phyloP scores from a whole-genome alignment of 768 basidiomycete genomes.

The Dentipellis sp. region DNA sequence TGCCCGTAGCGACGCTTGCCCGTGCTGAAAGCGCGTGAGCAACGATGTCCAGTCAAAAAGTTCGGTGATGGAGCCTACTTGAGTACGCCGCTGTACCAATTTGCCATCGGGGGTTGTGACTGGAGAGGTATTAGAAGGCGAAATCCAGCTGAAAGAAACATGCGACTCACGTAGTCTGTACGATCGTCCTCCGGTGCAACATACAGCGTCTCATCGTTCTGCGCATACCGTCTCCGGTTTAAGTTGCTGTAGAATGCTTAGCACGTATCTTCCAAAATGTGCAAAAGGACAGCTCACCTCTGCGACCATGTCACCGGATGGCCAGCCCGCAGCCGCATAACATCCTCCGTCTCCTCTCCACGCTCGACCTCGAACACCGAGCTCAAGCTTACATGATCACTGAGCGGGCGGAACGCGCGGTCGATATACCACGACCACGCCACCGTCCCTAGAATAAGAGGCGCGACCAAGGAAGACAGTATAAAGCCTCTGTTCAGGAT shows the following conservation, averaged over 20 bases:
- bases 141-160: background rate
- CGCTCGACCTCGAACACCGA: conserved; percentile 84
- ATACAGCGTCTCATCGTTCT: conserved; percentile 91
- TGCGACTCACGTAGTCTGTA: conserved; percentile 67
- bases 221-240: conserved; percentile 79
- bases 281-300: conserved; percentile 39
- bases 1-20: conserved; percentile 92
- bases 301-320: conserved; percentile 88
- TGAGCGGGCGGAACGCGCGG: conserved; percentile 58
- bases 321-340: conserved; percentile 63
- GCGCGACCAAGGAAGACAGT: conserved; percentile 55
- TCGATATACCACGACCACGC: conserved; percentile 78
- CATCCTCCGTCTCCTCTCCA: conserved; percentile 78
- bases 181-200: conserved; percentile 91
- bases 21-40: conserved; percentile 41
- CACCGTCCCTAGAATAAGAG: conserved; percentile 66
- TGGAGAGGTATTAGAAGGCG: conserved; percentile 21
- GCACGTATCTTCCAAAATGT: background rate
- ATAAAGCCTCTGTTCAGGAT: conserved; percentile 53
- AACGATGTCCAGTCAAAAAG: background rate
- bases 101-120: conserved; percentile 96
- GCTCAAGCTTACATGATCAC: conserved; percentile 77
- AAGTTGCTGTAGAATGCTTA: conserved; percentile 46
- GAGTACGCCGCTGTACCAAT: conserved; percentile 88
- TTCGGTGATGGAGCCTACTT: conserved; percentile 42